A percentile compares a stretch with the other conserved stretches of the same genome.
These are phyloP conservation scores for Solanum raphanifolium DNA, from an alignment of 257 asterid species.

Conservation along the genomic window DNA sequence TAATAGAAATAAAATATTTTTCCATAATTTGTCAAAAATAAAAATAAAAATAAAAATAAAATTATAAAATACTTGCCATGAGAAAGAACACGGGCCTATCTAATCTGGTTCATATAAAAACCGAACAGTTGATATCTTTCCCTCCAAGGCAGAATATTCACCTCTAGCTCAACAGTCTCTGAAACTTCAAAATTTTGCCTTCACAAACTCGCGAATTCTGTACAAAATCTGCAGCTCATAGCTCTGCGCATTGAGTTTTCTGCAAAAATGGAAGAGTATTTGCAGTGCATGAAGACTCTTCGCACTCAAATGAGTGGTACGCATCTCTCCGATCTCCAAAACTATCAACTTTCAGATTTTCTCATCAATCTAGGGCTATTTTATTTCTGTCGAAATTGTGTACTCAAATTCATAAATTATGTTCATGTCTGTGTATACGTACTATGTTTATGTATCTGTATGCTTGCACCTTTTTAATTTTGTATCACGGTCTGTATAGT, in stretches of 20 bases:
- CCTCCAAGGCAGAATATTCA: neutral
- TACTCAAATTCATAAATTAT: neutral
- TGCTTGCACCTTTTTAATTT: neutral
- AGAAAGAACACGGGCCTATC: neutral
- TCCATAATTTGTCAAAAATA: too few relatives aligned
- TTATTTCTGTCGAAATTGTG: neutral
- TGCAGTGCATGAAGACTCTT: slow-evolving; percentile 71
- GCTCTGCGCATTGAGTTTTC: neutral
- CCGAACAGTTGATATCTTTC: neutral
- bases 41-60: too few relatives aligned
- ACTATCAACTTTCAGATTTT: neutral
- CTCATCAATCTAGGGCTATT: neutral
- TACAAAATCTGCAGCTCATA: neutral
- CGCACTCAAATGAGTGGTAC: slow-evolving; percentile 85
- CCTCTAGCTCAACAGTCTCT: neutral
- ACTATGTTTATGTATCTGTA: neutral
- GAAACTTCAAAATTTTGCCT: neutral
- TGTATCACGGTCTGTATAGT: neutral
- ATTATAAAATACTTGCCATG: neutral
- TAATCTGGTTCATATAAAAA: neutral
- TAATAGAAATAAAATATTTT: too few relatives aligned
- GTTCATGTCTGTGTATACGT: neutral
- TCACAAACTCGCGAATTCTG: neutral
- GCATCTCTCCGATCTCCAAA: neutral
- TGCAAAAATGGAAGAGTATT: slow-evolving; percentile 62